Conservation (phyloP, 164 flowering plant genomes). For the grape (Vitis vinifera) region ASM3070453v1 NC_081820.1:22455501-22456000, state of each 20-base stretch:
- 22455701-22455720: too few species aligned
- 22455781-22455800: conserved; percentile 87
- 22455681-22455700: background rate
- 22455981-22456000: too few species aligned
- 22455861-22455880: conserved; percentile 70
- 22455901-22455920: conserved; percentile 67
- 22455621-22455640: background rate
- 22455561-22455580: too few species aligned
- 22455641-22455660: background rate
- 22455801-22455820: conserved; percentile 77
- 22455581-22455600: background rate
- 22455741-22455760: too few species aligned
- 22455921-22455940: conserved; percentile 58
- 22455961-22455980: background rate
- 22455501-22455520: too few species aligned
- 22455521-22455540: too few species aligned
- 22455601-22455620: background rate
- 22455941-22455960: background rate
- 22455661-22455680: background rate
- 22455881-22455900: conserved; percentile 37
- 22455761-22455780: background rate
- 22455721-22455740: too few species aligned
- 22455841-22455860: conserved; percentile 97
- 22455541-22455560: too few species aligned
- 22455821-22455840: conserved; percentile 88